Evolutionary conservation across 2,329 filamentous ascomycete species (phyloP).

Genomic region (Botryotinia globosa): DNA sequence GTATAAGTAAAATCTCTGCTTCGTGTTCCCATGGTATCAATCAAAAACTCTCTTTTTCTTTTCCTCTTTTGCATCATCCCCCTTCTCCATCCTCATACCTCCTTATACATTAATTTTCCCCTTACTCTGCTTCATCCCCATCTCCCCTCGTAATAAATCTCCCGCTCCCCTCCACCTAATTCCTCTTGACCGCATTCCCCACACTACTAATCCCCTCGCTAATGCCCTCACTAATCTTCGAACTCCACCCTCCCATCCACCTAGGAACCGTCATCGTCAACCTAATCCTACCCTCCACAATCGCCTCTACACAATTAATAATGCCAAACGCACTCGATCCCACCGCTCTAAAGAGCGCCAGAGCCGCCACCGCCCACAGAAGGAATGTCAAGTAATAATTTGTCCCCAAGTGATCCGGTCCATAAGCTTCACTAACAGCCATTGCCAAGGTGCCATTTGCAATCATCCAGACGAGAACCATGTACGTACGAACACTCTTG

Average conservation of each 20-base stretch:
- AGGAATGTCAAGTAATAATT: conserved; percentile 94
- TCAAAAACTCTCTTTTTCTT: neutral
- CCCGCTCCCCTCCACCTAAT: neutral
- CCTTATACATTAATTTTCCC: neutral
- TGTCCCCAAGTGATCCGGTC: conserved; percentile 63
- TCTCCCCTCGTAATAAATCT: neutral
- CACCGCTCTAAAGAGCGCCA: conserved; percentile 85
- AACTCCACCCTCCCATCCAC: conserved; percentile 35
- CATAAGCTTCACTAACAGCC: conserved; percentile 85
- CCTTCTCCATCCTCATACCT: neutral
- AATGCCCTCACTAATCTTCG: conserved; percentile 33
- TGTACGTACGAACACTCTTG: conserved; percentile 93
- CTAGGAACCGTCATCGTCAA: conserved; percentile 35
- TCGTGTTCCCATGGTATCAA: conserved; percentile 13
- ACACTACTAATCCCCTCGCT: conserved; percentile 36
- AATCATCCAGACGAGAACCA: conserved; percentile 94
- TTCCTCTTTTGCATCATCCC: neutral
- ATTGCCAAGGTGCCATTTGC: conserved; percentile 91
- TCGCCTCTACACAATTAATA: conserved; percentile 77
- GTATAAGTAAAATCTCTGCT: neutral
- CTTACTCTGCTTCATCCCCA: neutral
- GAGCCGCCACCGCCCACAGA: conserved; percentile 81
- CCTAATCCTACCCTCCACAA: conserved; percentile 77
- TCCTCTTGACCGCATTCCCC: conserved; percentile 30
- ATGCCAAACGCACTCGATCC: conserved; percentile 79